Evolutionary conservation across 148 eudicot genomes (phyloP), one percentile per base, ranked within the genome.

Genomic region (Vaccinium darrowii): DNA sequence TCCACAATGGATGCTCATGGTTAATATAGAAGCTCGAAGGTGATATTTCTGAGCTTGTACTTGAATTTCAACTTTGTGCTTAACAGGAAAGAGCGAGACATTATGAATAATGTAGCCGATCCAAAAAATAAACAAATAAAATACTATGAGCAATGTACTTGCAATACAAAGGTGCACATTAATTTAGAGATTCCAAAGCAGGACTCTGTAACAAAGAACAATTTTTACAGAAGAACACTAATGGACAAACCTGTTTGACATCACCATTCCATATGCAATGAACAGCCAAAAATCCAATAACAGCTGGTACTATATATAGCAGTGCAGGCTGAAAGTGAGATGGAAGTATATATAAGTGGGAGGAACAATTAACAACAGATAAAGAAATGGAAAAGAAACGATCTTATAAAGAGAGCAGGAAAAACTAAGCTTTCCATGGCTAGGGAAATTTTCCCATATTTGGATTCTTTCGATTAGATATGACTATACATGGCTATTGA

Each of bases 211-310:
- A 16, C n/a, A 23, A 73, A 6, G 50, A 76, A 43, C 51, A 21
- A 23, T n/a, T 3, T 3, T 7, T 11, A 19, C 36, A 78, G 7
- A 52, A 52, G 18, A 13, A 52, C 0, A 3, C 60, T 19, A n/a
- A 36, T 67, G 82, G 82, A 89, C 95, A 71, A 84, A 97, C 98
- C 89, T 91, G 93, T 87, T 95, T 95, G 71, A 97, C 92, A 15
- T 97, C 99, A 33, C 98, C 96, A 62, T 97, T 97, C 93, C 95
- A 97, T 19, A 94, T 43, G 85, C 94, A 94, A 85, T 97, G 99
- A 76, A 83, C 89, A 33, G 92, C 98, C 94, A 97, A 89, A 89
- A 92, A 95, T 84, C 99, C 99, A 81, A 92, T 93, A 43, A 94
- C 99, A 76, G 93, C 91, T 16, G 98, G 99, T 62, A 97, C 99